Conservation (phyloP, 192 early-diverging fungal genomes). For the Chytriomyces confervae region DNA sequence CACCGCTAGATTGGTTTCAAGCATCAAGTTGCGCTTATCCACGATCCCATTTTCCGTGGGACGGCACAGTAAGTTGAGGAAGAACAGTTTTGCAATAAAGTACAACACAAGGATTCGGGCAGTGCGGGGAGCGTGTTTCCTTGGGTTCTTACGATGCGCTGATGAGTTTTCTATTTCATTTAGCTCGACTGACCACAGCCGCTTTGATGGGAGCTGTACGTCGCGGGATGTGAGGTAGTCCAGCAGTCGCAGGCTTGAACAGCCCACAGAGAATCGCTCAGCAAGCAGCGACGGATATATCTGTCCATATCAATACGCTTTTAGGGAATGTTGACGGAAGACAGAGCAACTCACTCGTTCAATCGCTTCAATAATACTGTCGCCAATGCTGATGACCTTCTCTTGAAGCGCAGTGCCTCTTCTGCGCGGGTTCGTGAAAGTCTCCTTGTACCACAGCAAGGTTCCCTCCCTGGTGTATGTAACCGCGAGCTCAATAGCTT, state of each 20-base stretch:
- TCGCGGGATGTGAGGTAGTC: conserved; percentile 12
- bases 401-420: conserved; percentile 8
- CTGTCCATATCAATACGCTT: not conserved
- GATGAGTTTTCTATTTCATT: not conserved
- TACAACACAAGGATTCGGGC: conserved; percentile 8
- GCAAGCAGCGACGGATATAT: not conserved
- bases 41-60: conserved; percentile 10
- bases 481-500: conserved; percentile 13
- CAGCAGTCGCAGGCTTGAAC: not conserved
- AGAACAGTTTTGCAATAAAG: conserved; percentile 19
- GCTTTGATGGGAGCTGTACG: conserved; percentile 12
- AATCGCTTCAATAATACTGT: conserved; percentile 10
- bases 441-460: conserved; percentile 14
- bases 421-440: conserved; percentile 20
- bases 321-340: not conserved
- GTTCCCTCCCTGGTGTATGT: conserved; percentile 19
- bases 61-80: conserved; percentile 13
- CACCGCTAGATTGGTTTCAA: conserved; percentile 27
- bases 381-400: conserved; percentile 13
- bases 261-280: not conserved
- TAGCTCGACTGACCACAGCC: conserved; percentile 11
- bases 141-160: not conserved
- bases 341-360: not conserved
- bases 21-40: conserved; percentile 12
- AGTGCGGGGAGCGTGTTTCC: not conserved